Base-by-base conservation (phyloP, 805 yeast genomes). In the Cephaloascus albidus region DNA sequence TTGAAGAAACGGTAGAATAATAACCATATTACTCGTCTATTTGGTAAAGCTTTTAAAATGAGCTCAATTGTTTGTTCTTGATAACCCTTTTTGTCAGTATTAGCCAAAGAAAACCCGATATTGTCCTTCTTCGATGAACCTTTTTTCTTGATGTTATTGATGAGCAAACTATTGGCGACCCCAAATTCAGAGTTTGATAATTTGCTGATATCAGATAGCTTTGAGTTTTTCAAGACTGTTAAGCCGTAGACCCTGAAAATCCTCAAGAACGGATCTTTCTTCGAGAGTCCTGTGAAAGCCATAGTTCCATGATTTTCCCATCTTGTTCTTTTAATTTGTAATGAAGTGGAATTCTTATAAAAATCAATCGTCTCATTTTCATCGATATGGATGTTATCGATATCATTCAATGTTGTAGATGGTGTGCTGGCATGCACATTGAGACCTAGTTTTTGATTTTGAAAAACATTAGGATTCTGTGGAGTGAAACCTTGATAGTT, bases 301-400 rank as follows among this genome's bases (percentile, higher is more conserved):
- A 65, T 38, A 5, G 56, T 52, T 2, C 72, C 72, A 36, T 64
- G 69, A 36, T 55, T 59, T 43, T 65, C 70, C 60, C 68, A 57
- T 18, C 44, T 43, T 2, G 56, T 51, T 8, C 71, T 70, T 38
- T 65, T 70, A 4, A 63, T 52, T 36, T 52, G 47, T 17, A 65
- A 43, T 0, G 70, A 56, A 40, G 64, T 60, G 4, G 71, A 66
- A 39, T 55, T 53, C 17, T 59, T 43, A 36, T 64, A 63, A 1
- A 57, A 40, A n/a, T 52, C 49, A 28, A 66, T 54, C 3, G 55
- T 45, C 45, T 66, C 70, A 31, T 55, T 44, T 3, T 63, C 59
- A 28, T 57, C 51, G 28, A 66, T 51, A 16, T 31, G 14, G 16
- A 31, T 31, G 28, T 6, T 12, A 23, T 23, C 12, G 10, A 8